A percentile compares a stretch with the other conserved stretches of the same genome.
Conservation (phyloP, 2,329 filamentous ascomycete genomes). For the Claviceps sorghi region DNA sequence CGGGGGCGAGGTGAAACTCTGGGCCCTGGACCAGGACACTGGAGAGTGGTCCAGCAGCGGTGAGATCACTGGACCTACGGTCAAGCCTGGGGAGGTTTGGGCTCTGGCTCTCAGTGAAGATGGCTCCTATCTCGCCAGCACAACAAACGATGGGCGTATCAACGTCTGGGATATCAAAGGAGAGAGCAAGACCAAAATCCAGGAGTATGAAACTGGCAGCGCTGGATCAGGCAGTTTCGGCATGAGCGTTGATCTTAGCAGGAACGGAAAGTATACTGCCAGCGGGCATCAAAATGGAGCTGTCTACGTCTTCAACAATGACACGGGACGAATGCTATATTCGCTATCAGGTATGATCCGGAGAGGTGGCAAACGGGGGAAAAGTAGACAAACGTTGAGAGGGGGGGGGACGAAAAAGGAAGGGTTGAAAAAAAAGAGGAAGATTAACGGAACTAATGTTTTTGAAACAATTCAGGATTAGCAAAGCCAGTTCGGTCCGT, state of each 20-base stretch:
- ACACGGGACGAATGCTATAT: constrained; percentile 70
- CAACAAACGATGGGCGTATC: constrained; percentile 74
- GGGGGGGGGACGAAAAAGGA: neutral
- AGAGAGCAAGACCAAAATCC: constrained; percentile 47
- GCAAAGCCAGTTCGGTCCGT: constrained; percentile 76
- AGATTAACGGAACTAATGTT: neutral
- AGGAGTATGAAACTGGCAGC: constrained; percentile 66
- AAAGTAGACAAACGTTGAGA: neutral
- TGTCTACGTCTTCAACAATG: constrained; percentile 91
- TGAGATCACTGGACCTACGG: constrained; percentile 28
- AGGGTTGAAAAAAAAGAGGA: neutral
- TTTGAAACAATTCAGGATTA: constrained; percentile 40
- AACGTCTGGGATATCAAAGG: constrained; percentile 68
- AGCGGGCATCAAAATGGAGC: constrained; percentile 86
- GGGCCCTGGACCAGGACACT: constrained; percentile 46
- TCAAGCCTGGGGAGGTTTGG: constrained; percentile 64
- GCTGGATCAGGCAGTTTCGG: constrained; percentile 74
- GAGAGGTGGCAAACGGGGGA: neutral
- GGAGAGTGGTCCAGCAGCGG: constrained; percentile 33
- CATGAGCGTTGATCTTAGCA: constrained; percentile 66
- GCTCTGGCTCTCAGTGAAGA: constrained; percentile 73
- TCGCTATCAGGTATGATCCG: constrained; percentile 55
- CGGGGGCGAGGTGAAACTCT: constrained; percentile 74
- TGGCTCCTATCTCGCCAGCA: constrained; percentile 72
- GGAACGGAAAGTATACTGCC: constrained; percentile 72